Evolutionary conservation across 2,329 filamentous ascomycete genomes (phyloP).

Genomic region (Cercospora citrullina): DNA sequence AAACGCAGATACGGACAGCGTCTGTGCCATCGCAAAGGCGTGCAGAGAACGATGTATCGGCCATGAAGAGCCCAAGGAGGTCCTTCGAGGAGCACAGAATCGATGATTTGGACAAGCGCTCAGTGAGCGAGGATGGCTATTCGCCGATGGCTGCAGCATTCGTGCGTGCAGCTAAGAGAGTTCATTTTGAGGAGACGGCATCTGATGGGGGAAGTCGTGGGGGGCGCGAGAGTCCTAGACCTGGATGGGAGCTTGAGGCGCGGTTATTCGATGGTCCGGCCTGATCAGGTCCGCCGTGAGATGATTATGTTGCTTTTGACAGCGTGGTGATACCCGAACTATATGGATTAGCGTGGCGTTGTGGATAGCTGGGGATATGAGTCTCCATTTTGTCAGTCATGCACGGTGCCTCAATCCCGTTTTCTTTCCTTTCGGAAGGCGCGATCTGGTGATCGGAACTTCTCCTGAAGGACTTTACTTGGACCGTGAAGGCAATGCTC

Average conservation of each 20-base stretch:
- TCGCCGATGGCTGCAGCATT: slow-evolving; percentile 20
- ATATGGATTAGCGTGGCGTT: not conserved
- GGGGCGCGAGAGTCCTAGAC: not conserved
- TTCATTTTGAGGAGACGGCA: not conserved
- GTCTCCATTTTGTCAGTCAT: not conserved
- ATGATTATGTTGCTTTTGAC: not conserved
- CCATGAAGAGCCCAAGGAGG: not conserved
- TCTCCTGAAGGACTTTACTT: too few species aligned
- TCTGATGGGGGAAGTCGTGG: not conserved
- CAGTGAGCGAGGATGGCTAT: slow-evolving; percentile 8
- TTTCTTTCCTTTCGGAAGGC: too few species aligned
- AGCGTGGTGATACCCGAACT: not conserved
- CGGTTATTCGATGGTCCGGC: slow-evolving; percentile 14
- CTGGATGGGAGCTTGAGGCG: slow-evolving; percentile 3
- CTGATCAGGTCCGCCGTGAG: not conserved
- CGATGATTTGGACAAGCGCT: not conserved
- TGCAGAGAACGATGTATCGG: not conserved
- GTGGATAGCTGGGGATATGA: not conserved
- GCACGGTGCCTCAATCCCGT: too few species aligned
- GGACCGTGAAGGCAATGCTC: too few species aligned
- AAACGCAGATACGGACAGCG: not conserved
- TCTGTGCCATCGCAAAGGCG: not conserved
- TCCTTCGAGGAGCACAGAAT: not conserved
- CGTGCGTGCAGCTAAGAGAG: slow-evolving; percentile 8
- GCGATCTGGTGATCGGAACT: too few species aligned